These are phyloP conservation scores for Backusella luteola DNA, from an alignment of 192 early-diverging fungal species.

Conservation along the genomic window DNA sequence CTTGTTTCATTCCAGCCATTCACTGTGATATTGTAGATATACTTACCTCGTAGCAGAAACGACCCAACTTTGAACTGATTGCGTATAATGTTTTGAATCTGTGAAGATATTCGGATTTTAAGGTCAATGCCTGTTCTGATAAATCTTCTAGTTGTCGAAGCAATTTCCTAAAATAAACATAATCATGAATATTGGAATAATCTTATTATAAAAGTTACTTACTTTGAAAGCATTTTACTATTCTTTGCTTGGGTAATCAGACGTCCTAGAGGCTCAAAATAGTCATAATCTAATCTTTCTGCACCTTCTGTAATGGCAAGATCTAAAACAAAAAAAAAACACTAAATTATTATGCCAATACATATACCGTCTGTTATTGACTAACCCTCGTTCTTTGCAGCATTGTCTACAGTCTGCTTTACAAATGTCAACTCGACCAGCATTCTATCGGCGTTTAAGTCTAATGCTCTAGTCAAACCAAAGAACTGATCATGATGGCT, in stretches of 20 bases:
- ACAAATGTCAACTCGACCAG: conserved; percentile 52
- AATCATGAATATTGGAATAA: neutral
- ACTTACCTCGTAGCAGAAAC: conserved; percentile 45
- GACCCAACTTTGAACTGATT: conserved; percentile 46
- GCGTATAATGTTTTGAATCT: conserved; percentile 46
- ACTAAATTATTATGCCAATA: neutral
- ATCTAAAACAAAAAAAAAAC: conserved; percentile 14
- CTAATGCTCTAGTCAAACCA: conserved; percentile 47
- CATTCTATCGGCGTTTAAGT: conserved; percentile 63
- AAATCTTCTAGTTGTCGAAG: conserved; percentile 64
- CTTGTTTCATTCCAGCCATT: neutral
- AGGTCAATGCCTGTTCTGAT: conserved; percentile 37
- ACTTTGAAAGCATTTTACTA: conserved; percentile 58
- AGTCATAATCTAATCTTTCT: conserved; percentile 44
- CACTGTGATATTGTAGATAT: neutral
- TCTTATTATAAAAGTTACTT: neutral
- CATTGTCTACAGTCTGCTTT: conserved; percentile 35
- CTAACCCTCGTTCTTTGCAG: conserved; percentile 34
- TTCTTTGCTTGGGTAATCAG: conserved; percentile 43
- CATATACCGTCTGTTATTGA: neutral
- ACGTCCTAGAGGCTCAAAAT: conserved; percentile 41
- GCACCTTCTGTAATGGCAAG: conserved; percentile 39
- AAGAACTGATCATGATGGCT: conserved; percentile 54
- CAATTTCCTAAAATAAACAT: conserved; percentile 48
- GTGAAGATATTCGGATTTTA: conserved; percentile 45